Evolutionary conservation across 1,284 basidiomycete species (phyloP), one percentile per base, ranked within the genome.

Genomic region (Heterobasidion parviporum): DNA sequence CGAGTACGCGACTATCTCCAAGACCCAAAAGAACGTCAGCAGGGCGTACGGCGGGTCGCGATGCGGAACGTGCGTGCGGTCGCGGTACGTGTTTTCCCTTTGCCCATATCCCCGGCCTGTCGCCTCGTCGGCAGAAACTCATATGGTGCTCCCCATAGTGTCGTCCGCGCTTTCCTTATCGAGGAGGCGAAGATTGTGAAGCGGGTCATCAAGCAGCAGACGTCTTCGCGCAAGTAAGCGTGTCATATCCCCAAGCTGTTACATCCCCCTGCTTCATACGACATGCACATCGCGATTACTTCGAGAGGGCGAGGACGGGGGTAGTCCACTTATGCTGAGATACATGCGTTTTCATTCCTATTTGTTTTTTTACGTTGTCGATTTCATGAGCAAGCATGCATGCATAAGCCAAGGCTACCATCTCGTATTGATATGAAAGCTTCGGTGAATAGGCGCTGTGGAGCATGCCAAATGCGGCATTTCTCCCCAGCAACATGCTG

Each of bases 101-200:
- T 52, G 47, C 33, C 20, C 38, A 16, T 38, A 57, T 54, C 48
- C 38, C 48, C 35, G 43, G n/a, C 36, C 43, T 32, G 1, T 33
- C 36, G 20, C 20, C 44, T 10, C 18, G 0, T 18, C 7, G 7
- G 10, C 18, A 10, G 10, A 48, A 18, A 48, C 46, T 48, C 46
- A 48, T 48, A 8, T 26, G 9, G 12, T 6, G 3, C 6, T 26
- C 20, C 49, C 8, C 54, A 26, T 33, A 96, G 96, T 65, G 95
- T 99, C 68, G 89, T 99, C 68, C 92, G 97, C 60, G 95, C 97
- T 62, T 99, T 99, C 87, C 78, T 99, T 61, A 92, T 99, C 57
- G 97, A 99, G 81, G 95, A 99, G 81, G 96, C 96, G 52, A 99
- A 98, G 84, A 98, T 99, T 67, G 96, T 99, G 72, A 99, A 99